A percentile compares a stretch with the other conserved stretches of the same genome.
These are phyloP conservation scores for Aaosphaeria pasadenensis DNA, from an alignment of 2,329 filamentous ascomycete genomes.

Conservation along the genomic window DNA sequence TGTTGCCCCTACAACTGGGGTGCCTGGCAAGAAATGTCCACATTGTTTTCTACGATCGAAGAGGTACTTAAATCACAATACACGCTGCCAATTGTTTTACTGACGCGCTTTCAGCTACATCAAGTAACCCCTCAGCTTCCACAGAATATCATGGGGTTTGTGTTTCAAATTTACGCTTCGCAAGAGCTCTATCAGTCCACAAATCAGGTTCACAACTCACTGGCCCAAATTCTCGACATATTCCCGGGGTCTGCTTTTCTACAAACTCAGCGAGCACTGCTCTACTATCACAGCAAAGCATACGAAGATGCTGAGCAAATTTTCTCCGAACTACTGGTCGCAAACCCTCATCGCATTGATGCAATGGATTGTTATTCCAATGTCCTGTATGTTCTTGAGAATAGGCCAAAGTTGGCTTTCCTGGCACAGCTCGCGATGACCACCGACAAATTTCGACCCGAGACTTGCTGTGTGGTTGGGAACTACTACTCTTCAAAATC, in stretches of 20 bases:
- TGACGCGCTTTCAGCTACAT: conserved; percentile 56
- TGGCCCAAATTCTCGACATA: conserved; percentile 75
- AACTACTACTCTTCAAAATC: conserved; percentile 96
- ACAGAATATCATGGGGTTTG: conserved; percentile 86
- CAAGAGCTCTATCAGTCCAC: conserved; percentile 89
- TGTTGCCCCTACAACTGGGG: conserved; percentile 95
- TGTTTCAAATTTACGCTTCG: conserved; percentile 88
- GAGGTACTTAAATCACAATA: conserved; percentile 55
- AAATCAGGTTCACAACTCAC: conserved; percentile 67
- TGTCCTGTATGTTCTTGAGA: conserved; percentile 89
- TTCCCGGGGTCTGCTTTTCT: conserved; percentile 89
- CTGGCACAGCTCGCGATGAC: conserved; percentile 86
- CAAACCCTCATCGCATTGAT: conserved; percentile 71
- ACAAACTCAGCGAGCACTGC: conserved; percentile 80
- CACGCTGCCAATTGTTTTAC: conserved; percentile 14
- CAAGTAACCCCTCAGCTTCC: conserved; percentile 71
- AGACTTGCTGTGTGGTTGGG: conserved; percentile 93
- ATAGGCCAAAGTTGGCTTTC: conserved; percentile 86
- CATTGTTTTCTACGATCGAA: conserved; percentile 73
- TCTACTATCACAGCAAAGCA: conserved; percentile 87
- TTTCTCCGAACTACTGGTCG: conserved; percentile 67
- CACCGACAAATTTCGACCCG: conserved; percentile 92
- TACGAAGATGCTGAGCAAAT: conserved; percentile 63
- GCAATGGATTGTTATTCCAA: conserved; percentile 95
- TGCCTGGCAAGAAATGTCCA: conserved; percentile 89